Base-by-base conservation (phyloP, 164 flowering plant species). In the Kalanchoe fedtschenkoi region DNA sequence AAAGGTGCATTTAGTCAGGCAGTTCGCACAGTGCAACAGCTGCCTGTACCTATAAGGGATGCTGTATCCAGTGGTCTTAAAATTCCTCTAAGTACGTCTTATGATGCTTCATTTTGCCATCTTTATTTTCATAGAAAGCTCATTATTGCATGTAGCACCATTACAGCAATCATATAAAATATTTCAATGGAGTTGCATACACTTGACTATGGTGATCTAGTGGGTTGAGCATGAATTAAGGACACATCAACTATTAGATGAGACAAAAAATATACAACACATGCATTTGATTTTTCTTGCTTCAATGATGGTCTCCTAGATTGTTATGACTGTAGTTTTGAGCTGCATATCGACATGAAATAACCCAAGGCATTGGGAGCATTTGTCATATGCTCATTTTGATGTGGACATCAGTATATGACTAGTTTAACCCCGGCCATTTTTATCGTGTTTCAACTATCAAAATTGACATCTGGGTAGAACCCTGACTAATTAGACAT, bases 1-100 rank as follows among this genome's bases (percentile, higher is more conserved):
- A 85, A 74, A 78, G 80, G 85, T 63, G 79, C 78, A 70, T 71
- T 81, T 66, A 81, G 73, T 68, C 96, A 89, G 71, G 96, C 89
- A 58, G 71, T 67, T 74, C 74, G 58, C 62, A 74, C 89, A 4
- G 28, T 85, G 64, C 90, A 83, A 72, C 96, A 88, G 70, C 93
- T 92, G 67, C 96, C 96, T 30, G 74, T 69, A 67, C 77, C 85
- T 55, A 62, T 83, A 22, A 77, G 71, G 76, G 98, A 89, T 75
- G 81, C 68, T 22, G 28, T 83, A 56, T 44, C 82, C 63, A 69
- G 67, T 76, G 96, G 96, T 51, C 67, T 92, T 21, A 83, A 41
- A 65, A 33, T 92, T 73, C 96, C 96, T 34, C 82, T 89, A 15
- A 70, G 98, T 89, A 79, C 78, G 33, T 51, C 32, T 51, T 26